phyloP scores from a whole-genome alignment of 768 basidiomycete species.

The Saitozyma podzolica region DNA sequence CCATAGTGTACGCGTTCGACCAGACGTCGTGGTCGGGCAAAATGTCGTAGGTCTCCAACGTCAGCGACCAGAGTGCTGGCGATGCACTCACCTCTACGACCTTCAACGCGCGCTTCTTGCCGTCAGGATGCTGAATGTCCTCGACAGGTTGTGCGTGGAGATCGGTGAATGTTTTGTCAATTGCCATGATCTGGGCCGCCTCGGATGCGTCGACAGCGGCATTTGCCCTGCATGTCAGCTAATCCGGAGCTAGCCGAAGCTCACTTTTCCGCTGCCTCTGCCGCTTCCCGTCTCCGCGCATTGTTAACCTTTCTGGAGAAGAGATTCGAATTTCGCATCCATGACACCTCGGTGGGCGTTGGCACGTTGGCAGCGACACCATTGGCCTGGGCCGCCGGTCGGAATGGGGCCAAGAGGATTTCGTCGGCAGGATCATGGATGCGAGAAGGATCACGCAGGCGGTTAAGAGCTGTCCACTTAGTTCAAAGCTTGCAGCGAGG shows the following conservation, averaged over 20 bases:
- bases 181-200: conserved; percentile 46
- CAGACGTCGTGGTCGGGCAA: conserved; percentile 44
- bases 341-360: conserved; percentile 67
- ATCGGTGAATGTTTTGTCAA: conserved; percentile 45
- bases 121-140: conserved; percentile 34
- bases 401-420: conserved; percentile 66
- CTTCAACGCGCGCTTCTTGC: conserved; percentile 28
- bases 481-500: not conserved
- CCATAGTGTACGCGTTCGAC: conserved; percentile 35
- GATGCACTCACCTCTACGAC: conserved; percentile 40
- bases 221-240: conserved; percentile 16
- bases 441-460: conserved; percentile 61
- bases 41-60: conserved; percentile 36
- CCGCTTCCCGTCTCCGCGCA: conserved; percentile 9
- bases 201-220: conserved; percentile 45
- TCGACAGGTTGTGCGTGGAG: conserved; percentile 16
- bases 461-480: conserved; percentile 61
- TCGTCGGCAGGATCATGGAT: conserved; percentile 45
- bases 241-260: not conserved
- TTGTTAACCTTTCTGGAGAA: conserved; percentile 54
- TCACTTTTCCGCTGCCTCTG: conserved; percentile 27
- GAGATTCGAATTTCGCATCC: conserved; percentile 92
- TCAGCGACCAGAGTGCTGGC: not conserved
- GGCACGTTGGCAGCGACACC: conserved; percentile 54
- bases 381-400: conserved; percentile 16